phyloP scores from a whole-genome alignment of 768 basidiomycete genomes.

The Suillus occidentalis region DNA sequence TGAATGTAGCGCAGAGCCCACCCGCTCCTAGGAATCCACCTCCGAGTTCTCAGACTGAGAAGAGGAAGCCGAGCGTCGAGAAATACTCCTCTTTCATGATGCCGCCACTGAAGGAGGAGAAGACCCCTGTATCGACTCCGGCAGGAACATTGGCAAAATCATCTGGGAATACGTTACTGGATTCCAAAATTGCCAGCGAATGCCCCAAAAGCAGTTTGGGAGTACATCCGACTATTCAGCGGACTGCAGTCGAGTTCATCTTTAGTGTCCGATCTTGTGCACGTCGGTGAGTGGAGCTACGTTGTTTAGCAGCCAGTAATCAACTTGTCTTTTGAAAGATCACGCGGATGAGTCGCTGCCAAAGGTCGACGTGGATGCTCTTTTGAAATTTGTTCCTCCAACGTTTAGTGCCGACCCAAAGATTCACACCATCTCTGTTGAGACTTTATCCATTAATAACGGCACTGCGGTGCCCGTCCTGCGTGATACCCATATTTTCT shows the following conservation, averaged over 20 bases:
- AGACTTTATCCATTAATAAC: conserved; percentile 61
- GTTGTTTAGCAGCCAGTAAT: neutral
- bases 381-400: conserved; percentile 38
- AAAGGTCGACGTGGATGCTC: conserved; percentile 43
- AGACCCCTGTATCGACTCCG: conserved; percentile 57
- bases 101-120: conserved; percentile 69
- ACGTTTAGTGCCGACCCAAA: conserved; percentile 33
- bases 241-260: neutral
- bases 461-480: conserved; percentile 47
- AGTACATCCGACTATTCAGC: neutral
- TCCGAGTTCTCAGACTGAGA: conserved; percentile 42
- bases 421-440: conserved; percentile 66
- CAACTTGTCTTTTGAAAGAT: conserved; percentile 27
- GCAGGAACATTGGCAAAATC: conserved; percentile 49
- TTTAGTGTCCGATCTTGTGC: conserved; percentile 21
- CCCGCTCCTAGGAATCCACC: conserved; percentile 13
- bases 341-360: conserved; percentile 47
- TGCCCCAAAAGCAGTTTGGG: conserved; percentile 15
- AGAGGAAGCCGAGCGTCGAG: conserved; percentile 66
- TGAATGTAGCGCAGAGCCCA: conserved; percentile 13
- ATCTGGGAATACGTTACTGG: conserved; percentile 9
- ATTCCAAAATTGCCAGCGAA: conserved; percentile 12
- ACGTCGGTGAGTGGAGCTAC: conserved; percentile 33
- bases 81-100: conserved; percentile 61
- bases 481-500: conserved; percentile 55